phyloP scores from a whole-genome alignment of 805 yeast species.

The Torulaspora maleeae region DNA sequence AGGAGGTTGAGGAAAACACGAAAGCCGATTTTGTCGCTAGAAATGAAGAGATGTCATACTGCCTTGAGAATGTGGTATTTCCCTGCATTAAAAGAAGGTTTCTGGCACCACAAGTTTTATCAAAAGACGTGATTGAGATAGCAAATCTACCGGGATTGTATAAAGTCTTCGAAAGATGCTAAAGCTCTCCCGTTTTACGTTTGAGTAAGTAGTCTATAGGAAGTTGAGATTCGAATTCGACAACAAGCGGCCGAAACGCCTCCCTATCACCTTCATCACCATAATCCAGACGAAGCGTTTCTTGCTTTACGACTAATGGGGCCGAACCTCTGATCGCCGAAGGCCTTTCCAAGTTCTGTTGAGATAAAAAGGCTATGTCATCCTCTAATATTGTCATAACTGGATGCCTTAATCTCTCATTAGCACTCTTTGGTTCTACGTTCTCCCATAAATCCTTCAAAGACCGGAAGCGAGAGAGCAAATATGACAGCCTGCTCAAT shows the following conservation, averaged over 20 bases:
- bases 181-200: conserved; percentile 7
- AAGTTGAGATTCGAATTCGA: conserved; percentile 21
- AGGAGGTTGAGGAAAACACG: conserved; percentile 22
- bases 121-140: conserved; percentile 64
- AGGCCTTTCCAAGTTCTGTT: conserved; percentile 5
- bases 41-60: conserved; percentile 33
- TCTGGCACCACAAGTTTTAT: conserved; percentile 54
- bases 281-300: not conserved
- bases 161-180: conserved; percentile 89
- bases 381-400: conserved; percentile 25
- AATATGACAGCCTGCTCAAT: conserved; percentile 9
- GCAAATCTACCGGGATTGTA: conserved; percentile 91
- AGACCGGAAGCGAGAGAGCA: conserved; percentile 21
- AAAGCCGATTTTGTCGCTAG: conserved; percentile 26
- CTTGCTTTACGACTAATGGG: not conserved
- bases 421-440: conserved; percentile 20
- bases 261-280: conserved; percentile 10
- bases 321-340: conserved; percentile 12
- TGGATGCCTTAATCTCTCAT: conserved; percentile 24
- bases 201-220: conserved; percentile 14
- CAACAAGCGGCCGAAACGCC: conserved; percentile 17
- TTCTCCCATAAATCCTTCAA: conserved; percentile 24
- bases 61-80: conserved; percentile 56
- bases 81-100: conserved; percentile 61
- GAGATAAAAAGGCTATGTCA: conserved; percentile 20